Evolutionary conservation across 257 asterid genomes (phyloP).

Genomic region (Nyctanthes arbortristis): DNA sequence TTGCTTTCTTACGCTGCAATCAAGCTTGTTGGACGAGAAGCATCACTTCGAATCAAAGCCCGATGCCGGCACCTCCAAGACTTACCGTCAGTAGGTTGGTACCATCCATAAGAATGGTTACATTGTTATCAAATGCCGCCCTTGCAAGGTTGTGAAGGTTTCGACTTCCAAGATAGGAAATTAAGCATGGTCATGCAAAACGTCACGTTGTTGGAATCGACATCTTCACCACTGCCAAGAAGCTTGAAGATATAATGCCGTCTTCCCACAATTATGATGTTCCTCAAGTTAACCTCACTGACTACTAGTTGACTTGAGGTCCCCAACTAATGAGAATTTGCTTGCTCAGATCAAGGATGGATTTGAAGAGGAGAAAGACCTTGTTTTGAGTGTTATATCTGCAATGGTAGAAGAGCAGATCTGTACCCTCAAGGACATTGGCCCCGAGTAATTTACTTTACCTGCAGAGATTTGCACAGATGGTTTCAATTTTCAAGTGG

Average conservation of each 20-base stretch:
- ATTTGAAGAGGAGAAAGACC: conserved; percentile 82
- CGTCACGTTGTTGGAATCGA: conserved; percentile 90
- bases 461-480: background rate
- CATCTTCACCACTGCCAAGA: conserved; percentile 83
- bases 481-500: conserved; percentile 21
- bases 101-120: conserved; percentile 67
- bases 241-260: conserved; percentile 96
- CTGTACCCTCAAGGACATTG: conserved; percentile 80
- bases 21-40: conserved; percentile 66
- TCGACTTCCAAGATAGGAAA: conserved; percentile 96
- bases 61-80: conserved; percentile 72
- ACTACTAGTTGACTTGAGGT: conserved; percentile 91
- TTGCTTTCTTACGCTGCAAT: conserved; percentile 11
- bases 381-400: conserved; percentile 88
- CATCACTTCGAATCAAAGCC: conserved; percentile 67
- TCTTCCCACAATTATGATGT: conserved; percentile 94
- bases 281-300: conserved; percentile 87
- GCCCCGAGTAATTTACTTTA: conserved; percentile 49
- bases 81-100: conserved; percentile 69
- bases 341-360: conserved; percentile 88
- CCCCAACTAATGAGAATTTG: conserved; percentile 74
- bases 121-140: conserved; percentile 58
- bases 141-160: conserved; percentile 91
- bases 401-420: conserved; percentile 99
- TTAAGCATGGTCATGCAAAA: conserved; percentile 93